Base-by-base conservation (phyloP, 192 early-diverging fungal species). In the Phycomyces blakesleeanus region DNA sequence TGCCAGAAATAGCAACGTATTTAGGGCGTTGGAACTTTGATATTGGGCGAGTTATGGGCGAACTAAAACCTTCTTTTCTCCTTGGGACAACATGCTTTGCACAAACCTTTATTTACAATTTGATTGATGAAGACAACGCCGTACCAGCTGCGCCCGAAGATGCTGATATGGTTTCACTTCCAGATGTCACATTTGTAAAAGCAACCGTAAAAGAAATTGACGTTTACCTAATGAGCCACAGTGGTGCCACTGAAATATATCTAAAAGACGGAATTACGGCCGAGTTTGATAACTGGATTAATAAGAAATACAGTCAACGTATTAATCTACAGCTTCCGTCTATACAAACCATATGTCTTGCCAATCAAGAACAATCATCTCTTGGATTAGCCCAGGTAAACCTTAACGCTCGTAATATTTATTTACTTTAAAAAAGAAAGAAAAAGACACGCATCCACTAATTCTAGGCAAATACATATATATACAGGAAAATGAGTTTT, bases 21-120 rank as follows among this genome's bases (percentile, higher is more conserved):
- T 83, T 87, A 7, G 79, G 80, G 27, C 86, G 90, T 69, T 89
- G 86, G 84, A 78, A 81, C 11, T 67, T 90, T 29, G 77, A 80
- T 53, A 63, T 84, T 37, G 86, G 85, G 16, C 66, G 72, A 26
- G 83, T 93, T 16, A 72, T 69, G 29, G 91, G 89, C 26, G 81
- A 89, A 42, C 72, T 92, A 22, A 83, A 79, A 51, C 85, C 86
- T 0, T 71, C 79, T 1, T 87, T 88, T 61, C 55, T 89, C 11
- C 57, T 80, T 1, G 84, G 82, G 20, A 61, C 82, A 2, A 50
- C 63, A 0, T 71, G 76, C 7, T 83, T 85, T 54, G 67, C 82
- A 16, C 80, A 83, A 16, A 67, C 78, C 25, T 87, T 92, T 64
- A 60, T 61, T 0, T 88, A 89, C 65, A 86, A 90, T 51, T 66